Conservation (phyloP, 768 basidiomycete species). For the Lactarius akahatsu region DNA sequence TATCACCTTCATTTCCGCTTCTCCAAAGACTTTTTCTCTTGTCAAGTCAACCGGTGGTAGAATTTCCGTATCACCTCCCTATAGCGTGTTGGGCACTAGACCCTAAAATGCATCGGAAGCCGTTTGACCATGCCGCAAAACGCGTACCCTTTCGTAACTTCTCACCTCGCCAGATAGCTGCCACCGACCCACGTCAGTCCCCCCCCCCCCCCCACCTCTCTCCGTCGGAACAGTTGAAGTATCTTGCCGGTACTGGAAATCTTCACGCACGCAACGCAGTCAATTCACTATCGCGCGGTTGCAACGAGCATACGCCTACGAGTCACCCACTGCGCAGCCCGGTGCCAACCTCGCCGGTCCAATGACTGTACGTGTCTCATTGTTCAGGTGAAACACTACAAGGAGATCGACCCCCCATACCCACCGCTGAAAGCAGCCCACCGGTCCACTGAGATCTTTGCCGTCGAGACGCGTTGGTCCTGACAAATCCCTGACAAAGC, state of each 20-base stretch:
- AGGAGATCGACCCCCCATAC: background rate
- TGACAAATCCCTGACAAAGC: background rate
- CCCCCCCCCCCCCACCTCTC: background rate
- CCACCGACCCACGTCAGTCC: background rate
- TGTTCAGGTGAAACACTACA: conserved; percentile 10
- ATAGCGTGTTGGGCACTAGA: background rate
- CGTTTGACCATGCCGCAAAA: background rate
- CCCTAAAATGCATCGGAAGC: background rate
- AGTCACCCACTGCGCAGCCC: background rate
- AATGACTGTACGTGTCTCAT: background rate
- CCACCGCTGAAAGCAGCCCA: background rate
- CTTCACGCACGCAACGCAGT: background rate
- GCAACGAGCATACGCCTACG: no score
- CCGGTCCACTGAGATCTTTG: background rate
- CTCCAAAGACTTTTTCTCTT: background rate
- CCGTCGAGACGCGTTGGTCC: background rate
- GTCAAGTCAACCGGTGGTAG: background rate
- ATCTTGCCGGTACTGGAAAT: background rate
- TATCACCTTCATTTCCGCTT: background rate
- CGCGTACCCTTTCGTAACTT: background rate
- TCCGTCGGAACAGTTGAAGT: background rate
- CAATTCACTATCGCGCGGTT: background rate
- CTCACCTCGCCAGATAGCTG: background rate
- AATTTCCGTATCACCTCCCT: background rate
- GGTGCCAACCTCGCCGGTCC: background rate